Conservation (phyloP, 2,329 filamentous ascomycete species). For the Verticillium tricorpus region DNA sequence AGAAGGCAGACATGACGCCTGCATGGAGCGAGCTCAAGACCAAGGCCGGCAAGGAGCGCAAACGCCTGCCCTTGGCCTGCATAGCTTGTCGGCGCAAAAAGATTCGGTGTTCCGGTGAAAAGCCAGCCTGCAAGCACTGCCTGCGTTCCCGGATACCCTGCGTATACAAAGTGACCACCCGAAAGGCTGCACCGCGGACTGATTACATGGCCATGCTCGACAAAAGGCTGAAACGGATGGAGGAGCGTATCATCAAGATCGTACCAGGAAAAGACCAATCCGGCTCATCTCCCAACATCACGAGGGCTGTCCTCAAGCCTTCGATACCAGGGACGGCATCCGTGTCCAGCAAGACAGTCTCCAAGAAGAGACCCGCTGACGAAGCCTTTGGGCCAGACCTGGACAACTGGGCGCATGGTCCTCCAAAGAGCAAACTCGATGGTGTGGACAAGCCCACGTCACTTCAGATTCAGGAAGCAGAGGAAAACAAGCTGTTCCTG, state of each 20-base stretch:
- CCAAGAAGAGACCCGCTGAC: conserved; percentile 78
- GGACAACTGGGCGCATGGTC: conserved; percentile 71
- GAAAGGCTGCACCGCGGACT: conserved; percentile 89
- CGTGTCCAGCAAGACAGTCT: conserved; percentile 41
- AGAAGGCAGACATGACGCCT: conserved; percentile 55
- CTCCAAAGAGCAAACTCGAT: conserved; percentile 44
- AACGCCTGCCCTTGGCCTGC: conserved; percentile 86
- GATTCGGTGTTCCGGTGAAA: conserved; percentile 95
- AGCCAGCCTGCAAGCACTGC: conserved; percentile 96
- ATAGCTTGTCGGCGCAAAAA: conserved; percentile 97
- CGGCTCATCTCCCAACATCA: conserved; percentile 57
- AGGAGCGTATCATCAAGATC: conserved; percentile 93
- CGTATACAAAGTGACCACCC: conserved; percentile 93
- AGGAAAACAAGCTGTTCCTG: conserved; percentile 71
- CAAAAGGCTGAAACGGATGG: conserved; percentile 93
- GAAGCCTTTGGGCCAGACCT: conserved; percentile 83
- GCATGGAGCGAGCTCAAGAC: conserved; percentile 82
- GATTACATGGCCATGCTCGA: conserved; percentile 99
- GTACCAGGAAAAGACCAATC: conserved; percentile 83
- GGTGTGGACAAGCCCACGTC: conserved; percentile 46
- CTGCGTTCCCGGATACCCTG: conserved; percentile 88
- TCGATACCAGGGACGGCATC: conserved; percentile 50
- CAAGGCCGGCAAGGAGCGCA: conserved; percentile 92
- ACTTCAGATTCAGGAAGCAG: conserved; percentile 56
- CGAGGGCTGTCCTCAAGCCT: conserved; percentile 81